Evolutionary conservation across 352 stramenopile genomes (phyloP).

Genomic region (Phytophthora cryptogea): DNA sequence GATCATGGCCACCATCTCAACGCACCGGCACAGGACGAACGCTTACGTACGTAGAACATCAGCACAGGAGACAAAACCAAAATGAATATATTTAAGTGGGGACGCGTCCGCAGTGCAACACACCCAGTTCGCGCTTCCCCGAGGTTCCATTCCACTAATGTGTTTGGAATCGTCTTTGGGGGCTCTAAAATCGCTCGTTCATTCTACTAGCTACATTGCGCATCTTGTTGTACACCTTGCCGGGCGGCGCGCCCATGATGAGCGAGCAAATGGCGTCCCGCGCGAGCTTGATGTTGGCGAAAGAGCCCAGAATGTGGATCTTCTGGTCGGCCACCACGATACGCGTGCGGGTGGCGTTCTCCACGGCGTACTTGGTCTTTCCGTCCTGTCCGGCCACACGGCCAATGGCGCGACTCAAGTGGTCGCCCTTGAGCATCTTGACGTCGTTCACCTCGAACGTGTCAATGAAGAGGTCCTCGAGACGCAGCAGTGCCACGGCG

Average conservation of each 20-base stretch:
- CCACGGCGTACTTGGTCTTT: constrained; percentile 99
- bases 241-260: constrained; percentile 97
- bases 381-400: constrained; percentile 98
- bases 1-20: neutral
- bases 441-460: constrained; percentile 99
- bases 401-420: constrained; percentile 98
- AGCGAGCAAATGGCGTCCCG: constrained; percentile 89
- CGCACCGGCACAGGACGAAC: constrained; percentile 1
- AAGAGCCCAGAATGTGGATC: constrained; percentile 98
- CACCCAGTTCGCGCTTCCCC: constrained; percentile 5
- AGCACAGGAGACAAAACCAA: constrained; percentile 28
- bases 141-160: constrained; percentile 19
- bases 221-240: constrained; percentile 99
- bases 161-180: constrained; percentile 1
- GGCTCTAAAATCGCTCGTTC: constrained; percentile 94
- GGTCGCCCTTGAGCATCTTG: constrained; percentile 97
- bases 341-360: constrained; percentile 99
- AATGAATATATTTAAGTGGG: constrained; percentile 71
- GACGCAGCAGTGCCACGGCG: constrained; percentile 96
- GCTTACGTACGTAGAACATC: constrained; percentile 1
- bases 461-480: constrained; percentile 99
- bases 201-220: constrained; percentile 98
- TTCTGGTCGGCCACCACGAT: constrained; percentile 99
- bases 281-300: constrained; percentile 99
- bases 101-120: constrained; percentile 1